A percentile compares a stretch with the other conserved stretches of the same genome.
Conservation (phyloP, 139 green algal species). For the Coelastrella sp. region DNA sequence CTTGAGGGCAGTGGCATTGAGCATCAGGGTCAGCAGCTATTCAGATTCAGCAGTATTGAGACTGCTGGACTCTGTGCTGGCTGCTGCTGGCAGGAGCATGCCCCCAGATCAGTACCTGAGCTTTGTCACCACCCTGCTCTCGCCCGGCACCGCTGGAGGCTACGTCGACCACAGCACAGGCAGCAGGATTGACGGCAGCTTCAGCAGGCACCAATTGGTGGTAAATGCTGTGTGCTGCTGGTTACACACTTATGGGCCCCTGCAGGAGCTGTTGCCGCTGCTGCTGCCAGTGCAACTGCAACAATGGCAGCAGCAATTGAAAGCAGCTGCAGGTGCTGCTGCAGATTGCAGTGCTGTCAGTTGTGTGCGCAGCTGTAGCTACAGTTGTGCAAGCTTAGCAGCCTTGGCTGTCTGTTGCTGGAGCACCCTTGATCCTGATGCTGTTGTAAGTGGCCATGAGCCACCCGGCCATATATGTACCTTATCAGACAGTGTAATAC, state of each 20-base stretch:
- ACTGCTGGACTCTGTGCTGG: slow-evolving; percentile 39
- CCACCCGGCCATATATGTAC: no score
- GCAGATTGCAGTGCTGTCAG: not conserved
- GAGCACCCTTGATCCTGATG: not conserved
- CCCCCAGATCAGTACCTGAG: slow-evolving; percentile 35
- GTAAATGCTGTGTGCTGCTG: slow-evolving; percentile 20
- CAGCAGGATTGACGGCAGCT: not conserved
- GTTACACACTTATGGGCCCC: slow-evolving; percentile 23
- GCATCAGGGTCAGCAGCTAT: not conserved
- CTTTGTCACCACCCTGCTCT: slow-evolving; percentile 45
- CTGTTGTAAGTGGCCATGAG: no score
- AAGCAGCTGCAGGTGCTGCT: not conserved
- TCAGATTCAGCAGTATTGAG: slow-evolving; percentile 1
- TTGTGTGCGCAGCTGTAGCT: slow-evolving; percentile 32
- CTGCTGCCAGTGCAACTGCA: slow-evolving; percentile 33
- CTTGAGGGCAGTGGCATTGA: slow-evolving; percentile 22
- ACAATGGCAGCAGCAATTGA: slow-evolving; percentile 7
- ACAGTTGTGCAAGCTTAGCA: slow-evolving; percentile 44
- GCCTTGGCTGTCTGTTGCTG: slow-evolving; percentile 21
- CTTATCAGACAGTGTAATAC: not conserved
- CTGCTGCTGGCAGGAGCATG: slow-evolving; percentile 20
- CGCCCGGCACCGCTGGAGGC: slow-evolving; percentile 5
- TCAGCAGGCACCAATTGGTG: slow-evolving; percentile 21
- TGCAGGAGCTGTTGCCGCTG: slow-evolving; percentile 23
- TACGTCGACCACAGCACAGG: not conserved